Conservation (phyloP, 257 asterid genomes). For the Eucommia ulmoides region DNA sequence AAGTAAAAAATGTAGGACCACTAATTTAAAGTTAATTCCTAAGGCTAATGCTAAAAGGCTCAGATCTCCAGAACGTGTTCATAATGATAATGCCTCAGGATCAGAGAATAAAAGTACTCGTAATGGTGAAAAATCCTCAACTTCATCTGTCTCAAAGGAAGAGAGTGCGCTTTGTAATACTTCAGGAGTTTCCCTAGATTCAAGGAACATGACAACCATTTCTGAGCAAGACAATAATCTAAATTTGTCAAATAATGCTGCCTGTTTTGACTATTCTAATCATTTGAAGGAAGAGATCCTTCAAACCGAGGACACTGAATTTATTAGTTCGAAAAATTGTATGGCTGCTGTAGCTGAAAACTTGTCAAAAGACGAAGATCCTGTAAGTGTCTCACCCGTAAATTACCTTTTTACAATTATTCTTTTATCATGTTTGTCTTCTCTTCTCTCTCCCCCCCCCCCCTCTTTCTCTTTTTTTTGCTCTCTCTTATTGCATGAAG, state of each 20-base stretch:
- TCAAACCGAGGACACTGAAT: slow-evolving; percentile 18
- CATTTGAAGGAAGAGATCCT: slow-evolving; percentile 19
- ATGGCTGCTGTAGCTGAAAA: slow-evolving; percentile 12
- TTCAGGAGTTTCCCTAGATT: slow-evolving; percentile 16
- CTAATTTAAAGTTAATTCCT: slow-evolving; percentile 14
- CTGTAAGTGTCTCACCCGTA: slow-evolving; percentile 69
- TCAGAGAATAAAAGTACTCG: slow-evolving; percentile 14
- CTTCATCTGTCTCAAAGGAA: slow-evolving; percentile 13
- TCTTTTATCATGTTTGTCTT: too few relatives aligned
- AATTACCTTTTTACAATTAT: too few relatives aligned
- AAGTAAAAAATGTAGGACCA: slow-evolving; percentile 30
- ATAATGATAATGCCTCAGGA: slow-evolving; percentile 18
- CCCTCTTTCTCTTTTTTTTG: neutral
- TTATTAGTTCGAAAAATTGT: slow-evolving; percentile 12
- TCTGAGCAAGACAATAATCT: slow-evolving; percentile 18
- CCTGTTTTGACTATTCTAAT: slow-evolving; percentile 21
- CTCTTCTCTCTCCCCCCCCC: too few relatives aligned
- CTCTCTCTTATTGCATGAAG: too few relatives aligned
- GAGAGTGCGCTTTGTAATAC: slow-evolving; percentile 9
- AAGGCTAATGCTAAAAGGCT: slow-evolving; percentile 13
- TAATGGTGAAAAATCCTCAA: slow-evolving; percentile 11
- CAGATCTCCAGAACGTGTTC: slow-evolving; percentile 16
- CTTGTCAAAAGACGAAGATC: slow-evolving; percentile 30
- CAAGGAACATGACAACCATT: slow-evolving; percentile 17
- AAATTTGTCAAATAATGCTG: slow-evolving; percentile 20